Percentiles rank a stretch among this genome's conserved stretches.
phyloP scores from a whole-genome alignment of 2,329 filamentous ascomycete species.

The Colletotrichum limetticola region DNA sequence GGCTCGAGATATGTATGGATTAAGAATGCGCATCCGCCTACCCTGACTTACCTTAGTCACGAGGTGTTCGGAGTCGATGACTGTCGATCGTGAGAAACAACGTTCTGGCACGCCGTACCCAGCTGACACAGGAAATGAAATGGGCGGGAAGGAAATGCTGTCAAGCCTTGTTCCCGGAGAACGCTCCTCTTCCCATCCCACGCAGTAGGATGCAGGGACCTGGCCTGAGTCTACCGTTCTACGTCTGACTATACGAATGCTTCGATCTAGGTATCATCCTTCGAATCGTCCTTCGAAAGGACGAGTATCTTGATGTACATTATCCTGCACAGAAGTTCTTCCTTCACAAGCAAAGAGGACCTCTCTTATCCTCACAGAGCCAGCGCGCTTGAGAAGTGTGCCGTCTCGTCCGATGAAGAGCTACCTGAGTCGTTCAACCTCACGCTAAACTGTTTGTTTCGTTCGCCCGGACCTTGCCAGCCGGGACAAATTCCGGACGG shows the following conservation, averaged over 20 bases:
- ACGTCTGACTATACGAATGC: background rate
- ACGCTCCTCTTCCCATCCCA: background rate
- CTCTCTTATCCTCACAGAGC: background rate
- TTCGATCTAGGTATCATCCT: background rate
- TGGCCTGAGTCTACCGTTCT: background rate
- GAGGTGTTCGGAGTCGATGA: background rate
- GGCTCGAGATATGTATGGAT: background rate
- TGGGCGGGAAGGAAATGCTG: background rate
- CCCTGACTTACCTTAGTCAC: background rate
- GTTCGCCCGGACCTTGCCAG: conserved; percentile 10
- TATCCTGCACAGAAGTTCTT: background rate
- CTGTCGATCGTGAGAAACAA: background rate
- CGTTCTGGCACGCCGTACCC: background rate
- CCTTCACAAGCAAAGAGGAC: background rate
- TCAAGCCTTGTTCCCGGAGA: background rate
- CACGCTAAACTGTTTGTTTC: conserved; percentile 10
- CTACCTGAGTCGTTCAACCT: conserved; percentile 4
- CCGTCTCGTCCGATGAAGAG: conserved; percentile 4
- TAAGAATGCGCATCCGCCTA: no score
- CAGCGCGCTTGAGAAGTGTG: background rate
- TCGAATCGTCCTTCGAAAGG: background rate
- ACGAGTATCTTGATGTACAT: background rate
- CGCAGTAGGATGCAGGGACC: background rate
- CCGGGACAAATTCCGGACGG: conserved; percentile 16
- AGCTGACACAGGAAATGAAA: background rate